phyloP scores from a whole-genome alignment of 495 filamentous ascomycete species.

The Penicillium bialowiezense region DNA sequence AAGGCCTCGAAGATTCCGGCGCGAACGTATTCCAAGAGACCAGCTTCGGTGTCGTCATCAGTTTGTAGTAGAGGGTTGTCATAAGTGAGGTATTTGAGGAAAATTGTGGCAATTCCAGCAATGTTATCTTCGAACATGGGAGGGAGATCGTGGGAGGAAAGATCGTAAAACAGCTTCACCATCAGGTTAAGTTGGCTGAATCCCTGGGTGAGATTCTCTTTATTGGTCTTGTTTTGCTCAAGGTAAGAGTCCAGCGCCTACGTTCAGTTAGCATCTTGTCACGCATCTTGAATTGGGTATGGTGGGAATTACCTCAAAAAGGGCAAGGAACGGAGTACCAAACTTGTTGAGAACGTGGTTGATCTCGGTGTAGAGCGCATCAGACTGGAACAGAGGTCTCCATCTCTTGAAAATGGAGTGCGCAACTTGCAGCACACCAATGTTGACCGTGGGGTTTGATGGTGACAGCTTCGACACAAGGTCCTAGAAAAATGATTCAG shows the following conservation, averaged over 20 bases:
- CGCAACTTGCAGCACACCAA: constrained; percentile 92
- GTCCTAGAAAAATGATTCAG: constrained; percentile 50
- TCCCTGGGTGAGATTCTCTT: constrained; percentile 64
- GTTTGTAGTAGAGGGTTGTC: constrained; percentile 77
- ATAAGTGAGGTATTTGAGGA: constrained; percentile 93
- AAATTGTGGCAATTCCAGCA: constrained; percentile 64
- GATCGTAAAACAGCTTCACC: constrained; percentile 88
- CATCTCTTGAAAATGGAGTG: constrained; percentile 98
- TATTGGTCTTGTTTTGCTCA: constrained; percentile 69
- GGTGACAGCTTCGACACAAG: constrained; percentile 81
- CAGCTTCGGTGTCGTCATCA: constrained; percentile 82
- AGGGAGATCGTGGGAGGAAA: constrained; percentile 93
- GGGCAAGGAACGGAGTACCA: constrained; percentile 70
- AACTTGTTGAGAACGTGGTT: constrained; percentile 89
- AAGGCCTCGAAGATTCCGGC: constrained; percentile 89
- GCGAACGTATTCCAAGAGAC: constrained; percentile 78
- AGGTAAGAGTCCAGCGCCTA: constrained; percentile 78
- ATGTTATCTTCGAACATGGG: constrained; percentile 89
- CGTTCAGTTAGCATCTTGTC: constrained; percentile 10
- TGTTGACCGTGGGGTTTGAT: constrained; percentile 75
- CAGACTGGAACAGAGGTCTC: constrained; percentile 88
- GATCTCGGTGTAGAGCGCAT: constrained; percentile 88
- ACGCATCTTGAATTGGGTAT: neutral
- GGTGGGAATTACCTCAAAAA: constrained; percentile 60
- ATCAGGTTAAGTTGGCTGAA: constrained; percentile 82